Conservation (phyloP, 768 basidiomycete genomes). For the Serendipita indica region DNA sequence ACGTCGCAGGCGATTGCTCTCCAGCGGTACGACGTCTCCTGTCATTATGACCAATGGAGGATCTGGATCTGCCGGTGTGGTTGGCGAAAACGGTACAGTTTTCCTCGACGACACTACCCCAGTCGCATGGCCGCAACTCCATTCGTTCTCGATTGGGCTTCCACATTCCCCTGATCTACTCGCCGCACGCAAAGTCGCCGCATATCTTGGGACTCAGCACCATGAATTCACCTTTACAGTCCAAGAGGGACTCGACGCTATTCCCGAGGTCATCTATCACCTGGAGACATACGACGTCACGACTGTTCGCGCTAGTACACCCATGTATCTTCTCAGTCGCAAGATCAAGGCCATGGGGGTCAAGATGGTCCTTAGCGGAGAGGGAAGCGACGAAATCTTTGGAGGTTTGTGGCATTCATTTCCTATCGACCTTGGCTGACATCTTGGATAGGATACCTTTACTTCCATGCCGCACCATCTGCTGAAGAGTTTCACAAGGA, state of each 20-base stretch:
- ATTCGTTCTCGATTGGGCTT: constrained; percentile 94
- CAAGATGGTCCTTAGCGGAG: constrained; percentile 97
- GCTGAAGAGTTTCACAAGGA: constrained; percentile 85
- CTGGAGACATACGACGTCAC: constrained; percentile 99
- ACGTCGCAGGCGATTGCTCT: constrained; percentile 31
- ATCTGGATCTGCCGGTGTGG: too few relatives aligned
- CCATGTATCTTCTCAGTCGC: constrained; percentile 94
- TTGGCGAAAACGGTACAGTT: too few relatives aligned
- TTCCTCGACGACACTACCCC: constrained; percentile 40
- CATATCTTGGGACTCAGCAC: constrained; percentile 85
- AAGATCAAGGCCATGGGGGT: constrained; percentile 99
- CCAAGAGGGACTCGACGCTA: constrained; percentile 92
- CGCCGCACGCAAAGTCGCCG: constrained; percentile 86
- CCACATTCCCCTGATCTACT: constrained; percentile 89
- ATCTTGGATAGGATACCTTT: constrained; percentile 65
- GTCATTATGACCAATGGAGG: too few relatives aligned
- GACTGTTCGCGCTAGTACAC: constrained; percentile 91
- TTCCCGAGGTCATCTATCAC: constrained; percentile 95
- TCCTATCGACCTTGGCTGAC: not conserved
- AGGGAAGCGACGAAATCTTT: constrained; percentile 94
- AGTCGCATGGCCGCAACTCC: constrained; percentile 85
- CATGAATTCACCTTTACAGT: constrained; percentile 98
- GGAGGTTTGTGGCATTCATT: constrained; percentile 43
- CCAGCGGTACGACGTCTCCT: constrained; percentile 14
- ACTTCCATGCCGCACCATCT: constrained; percentile 97